Evolutionary conservation across 1,284 basidiomycete species (phyloP), one percentile per base, ranked within the genome.

Genomic region (Ceratobasidium sp.): DNA sequence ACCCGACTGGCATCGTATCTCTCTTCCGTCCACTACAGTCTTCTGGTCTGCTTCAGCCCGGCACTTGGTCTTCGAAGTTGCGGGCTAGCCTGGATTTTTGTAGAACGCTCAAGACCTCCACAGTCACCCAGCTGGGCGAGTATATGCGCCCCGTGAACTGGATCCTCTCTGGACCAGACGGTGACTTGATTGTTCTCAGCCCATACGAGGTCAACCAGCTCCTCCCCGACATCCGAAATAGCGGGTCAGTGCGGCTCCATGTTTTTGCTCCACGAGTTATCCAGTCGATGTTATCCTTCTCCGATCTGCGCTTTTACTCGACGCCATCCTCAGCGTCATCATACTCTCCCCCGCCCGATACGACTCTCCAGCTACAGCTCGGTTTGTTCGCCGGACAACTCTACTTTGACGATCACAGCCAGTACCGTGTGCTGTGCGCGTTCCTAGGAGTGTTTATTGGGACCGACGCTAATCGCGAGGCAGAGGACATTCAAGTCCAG

Each of bases 371-470:
- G 35, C 23, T 73, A 4, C 85, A 88, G 77, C 81, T 89, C 30
- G 86, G 86, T 74, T 78, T 88, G 33, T 88, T 85, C 69, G 83
- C 88, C 16, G 89, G 86, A 27, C 87, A 88, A 77, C 83, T 88
- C 6, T 88, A 86, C 78, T 80, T 88, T 10, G 79, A 81, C 16
- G 79, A 84, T 54, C 81, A 83, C 48, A 80, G 78, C 8, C 81
- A 83, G 2, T 88, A 88, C 68, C 64, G 80, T 27, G 78, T 79
- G 0, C 41, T 87, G 10, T 86, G 86, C 77, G 79, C 79, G 2
- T 83, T 87, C 77, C 81, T 88, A 12, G 87, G 87, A 0, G 44
- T 87, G 7, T 83, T 82, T 46, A 81, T 55, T 2, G 30, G 27
- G 0, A 20, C 2, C 18, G 75, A 73, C 23, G 33, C 44, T 1